Conservation (phyloP, 139 green algal species). For the Chlorella sorokiniana region DNA sequence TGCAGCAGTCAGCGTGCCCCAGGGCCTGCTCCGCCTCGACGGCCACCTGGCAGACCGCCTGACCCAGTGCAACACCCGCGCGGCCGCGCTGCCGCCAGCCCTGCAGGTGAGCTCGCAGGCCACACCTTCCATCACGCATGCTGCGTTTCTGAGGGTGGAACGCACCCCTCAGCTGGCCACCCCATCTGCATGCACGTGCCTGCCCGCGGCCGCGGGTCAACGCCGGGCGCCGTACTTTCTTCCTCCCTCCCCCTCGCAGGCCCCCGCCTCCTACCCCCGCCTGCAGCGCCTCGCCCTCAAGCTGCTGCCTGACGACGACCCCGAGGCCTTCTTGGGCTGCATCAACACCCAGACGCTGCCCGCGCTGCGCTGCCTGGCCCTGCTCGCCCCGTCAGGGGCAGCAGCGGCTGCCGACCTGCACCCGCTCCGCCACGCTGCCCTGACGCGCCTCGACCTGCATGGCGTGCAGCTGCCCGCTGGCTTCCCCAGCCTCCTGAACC, state of each 20-base stretch:
- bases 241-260: not conserved
- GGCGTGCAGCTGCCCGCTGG: constrained; percentile 11
- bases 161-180: no score
- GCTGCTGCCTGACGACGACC: constrained; percentile 3
- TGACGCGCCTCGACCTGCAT: constrained; percentile 4
- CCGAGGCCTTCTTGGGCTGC: not conserved
- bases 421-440: not conserved
- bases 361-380: constrained; percentile 26
- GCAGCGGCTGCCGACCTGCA: not conserved
- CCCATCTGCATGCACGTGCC: no score
- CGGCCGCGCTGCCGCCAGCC: not conserved
- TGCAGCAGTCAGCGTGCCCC: not conserved
- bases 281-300: constrained; percentile 8
- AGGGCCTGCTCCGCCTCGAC: constrained; percentile 9
- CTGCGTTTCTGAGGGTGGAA: no score
- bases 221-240: not conserved
- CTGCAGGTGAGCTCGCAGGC: constrained; percentile 7
- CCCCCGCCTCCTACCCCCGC: not conserved
- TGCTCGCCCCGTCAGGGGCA: not conserved
- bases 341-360: constrained; percentile 9
- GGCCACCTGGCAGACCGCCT: not conserved
- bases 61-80: not conserved
- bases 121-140: no score
- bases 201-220: no score
- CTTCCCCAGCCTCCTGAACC: constrained; percentile 18